These are phyloP conservation scores for Sophora flavescens DNA, from an alignment of 306 rosid genomes.

Conservation along the genomic window DNA sequence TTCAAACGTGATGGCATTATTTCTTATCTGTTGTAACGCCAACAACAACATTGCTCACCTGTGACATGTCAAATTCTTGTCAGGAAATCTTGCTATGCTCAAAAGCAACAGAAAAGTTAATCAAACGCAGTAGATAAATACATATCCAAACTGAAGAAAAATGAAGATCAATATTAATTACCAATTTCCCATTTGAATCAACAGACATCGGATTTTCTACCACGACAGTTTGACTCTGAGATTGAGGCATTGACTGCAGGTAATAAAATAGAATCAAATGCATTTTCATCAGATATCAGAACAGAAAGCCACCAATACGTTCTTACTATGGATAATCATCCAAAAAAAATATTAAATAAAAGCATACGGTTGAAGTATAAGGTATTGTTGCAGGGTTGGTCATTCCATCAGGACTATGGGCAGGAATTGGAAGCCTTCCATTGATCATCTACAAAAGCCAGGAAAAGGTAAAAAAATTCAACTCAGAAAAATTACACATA, in stretches of 20 bases:
- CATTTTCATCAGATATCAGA: constrained; percentile 26
- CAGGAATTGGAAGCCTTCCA: constrained; percentile 82
- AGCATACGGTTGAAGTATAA: constrained; percentile 83
- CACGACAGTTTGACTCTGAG: constrained; percentile 92
- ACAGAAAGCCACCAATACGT: constrained; percentile 4
- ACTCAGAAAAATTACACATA: background rate
- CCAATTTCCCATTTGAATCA: constrained; percentile 96
- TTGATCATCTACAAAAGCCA: constrained; percentile 63
- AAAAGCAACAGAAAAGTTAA: constrained; percentile 1
- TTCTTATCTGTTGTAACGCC: constrained; percentile 93
- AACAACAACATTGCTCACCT: constrained; percentile 99
- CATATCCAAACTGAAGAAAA: background rate
- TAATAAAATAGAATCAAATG: constrained; percentile 34
- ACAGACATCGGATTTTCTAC: constrained; percentile 98
- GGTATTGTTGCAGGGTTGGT: constrained; percentile 66
- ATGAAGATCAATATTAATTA: constrained; percentile 46
- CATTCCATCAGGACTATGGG: constrained; percentile 78
- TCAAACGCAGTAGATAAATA: constrained; percentile 27
- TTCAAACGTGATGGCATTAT: constrained; percentile 43
- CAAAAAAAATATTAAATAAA: background rate
- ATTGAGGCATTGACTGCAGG: constrained; percentile 62
- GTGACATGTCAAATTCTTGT: constrained; percentile 46
- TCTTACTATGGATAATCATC: constrained; percentile 10
- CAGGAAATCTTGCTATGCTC: constrained; percentile 25
- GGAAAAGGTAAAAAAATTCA: constrained; percentile 12